Evolutionary conservation across 2,329 filamentous ascomycete species (phyloP), one percentile per base, ranked within the genome.

Genomic region (Clathrospora elynae): DNA sequence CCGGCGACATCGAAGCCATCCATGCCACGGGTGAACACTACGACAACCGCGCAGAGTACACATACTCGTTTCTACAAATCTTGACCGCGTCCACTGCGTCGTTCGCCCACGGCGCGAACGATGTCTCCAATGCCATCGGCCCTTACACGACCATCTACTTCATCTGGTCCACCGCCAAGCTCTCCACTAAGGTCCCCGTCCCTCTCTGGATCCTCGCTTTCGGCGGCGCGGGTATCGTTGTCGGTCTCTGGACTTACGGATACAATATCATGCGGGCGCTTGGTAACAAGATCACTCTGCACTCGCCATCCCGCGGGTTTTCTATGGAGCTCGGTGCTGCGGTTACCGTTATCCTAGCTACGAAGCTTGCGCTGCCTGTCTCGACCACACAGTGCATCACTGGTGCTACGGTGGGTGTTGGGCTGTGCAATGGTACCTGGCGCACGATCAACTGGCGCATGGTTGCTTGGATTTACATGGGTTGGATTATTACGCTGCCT

Each of bases 61-160:
- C 73, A 10, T 77, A 71, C 64, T 74, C 73, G 1, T 78, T 66
- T 52, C 51, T 67, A 4, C 66, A 69, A 37, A 56, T 68, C 37
- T 35, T 72, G 32, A 68, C 85, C 29, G 85, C 85, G 45, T 85
- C 83, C 68, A 87, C 85, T 25, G 83, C 84, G 3, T 87, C 85
- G 1, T 88, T 89, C 59, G 83, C 84, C 1, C 85, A 87, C 67
- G 84, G 84, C 13, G 83, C 84, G 53, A 87, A 86, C 66, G 84
- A 86, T 46, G 79, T 86, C 13, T 73, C 79, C 52, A 86, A 81
- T 59, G 81, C 53, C 10, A 57, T 63, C 13, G 61, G 59, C 5
- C 83, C 83, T 2, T 84, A 80, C 57, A 80, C 84, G 0, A 78
- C 81, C 40, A 81, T 86, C 62, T 87, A 76, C 69, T 72, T 80